A percentile compares a stretch with the other conserved stretches of the same genome.
Evolutionary conservation across 2,329 filamentous ascomycete genomes (phyloP).

Genomic region (Phialophora verrucosa): DNA sequence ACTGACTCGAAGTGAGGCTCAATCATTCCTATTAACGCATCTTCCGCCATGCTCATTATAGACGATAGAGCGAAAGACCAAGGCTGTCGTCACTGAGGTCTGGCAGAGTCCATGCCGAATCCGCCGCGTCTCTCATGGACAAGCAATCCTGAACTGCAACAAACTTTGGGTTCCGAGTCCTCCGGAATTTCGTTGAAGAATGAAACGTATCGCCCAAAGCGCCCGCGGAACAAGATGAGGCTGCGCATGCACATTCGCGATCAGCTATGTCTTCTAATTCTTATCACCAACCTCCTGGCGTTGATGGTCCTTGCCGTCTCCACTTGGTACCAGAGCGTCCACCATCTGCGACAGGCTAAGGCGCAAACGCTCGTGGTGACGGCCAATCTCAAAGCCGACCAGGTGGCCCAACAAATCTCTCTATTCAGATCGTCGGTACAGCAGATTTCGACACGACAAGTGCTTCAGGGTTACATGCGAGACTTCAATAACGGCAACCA

Average conservation of each 20-base stretch:
- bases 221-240: conserved; percentile 20
- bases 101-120: background rate
- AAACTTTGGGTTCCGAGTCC: background rate
- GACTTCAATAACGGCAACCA: conserved; percentile 59
- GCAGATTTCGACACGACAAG: conserved; percentile 69
- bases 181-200: background rate
- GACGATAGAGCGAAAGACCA: background rate
- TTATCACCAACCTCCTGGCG: conserved; percentile 73
- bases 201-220: background rate
- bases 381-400: conserved; percentile 82
- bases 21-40: background rate
- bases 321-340: conserved; percentile 23
- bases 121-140: background rate
- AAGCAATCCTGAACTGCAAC: background rate
- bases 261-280: conserved; percentile 79
- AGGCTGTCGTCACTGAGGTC: background rate
- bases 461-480: conserved; percentile 58
- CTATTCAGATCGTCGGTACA: conserved; percentile 76
- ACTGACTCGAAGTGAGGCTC: background rate
- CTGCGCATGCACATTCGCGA: conserved; percentile 88
- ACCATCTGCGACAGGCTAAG: conserved; percentile 41
- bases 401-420: conserved; percentile 76
- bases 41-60: background rate
- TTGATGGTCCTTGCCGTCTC: conserved; percentile 80
- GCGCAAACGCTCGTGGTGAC: conserved; percentile 72